These are phyloP conservation scores for Fusarium keratoplasticum DNA, from an alignment of 2,329 filamentous ascomycete species.

Conservation along the genomic window DNA sequence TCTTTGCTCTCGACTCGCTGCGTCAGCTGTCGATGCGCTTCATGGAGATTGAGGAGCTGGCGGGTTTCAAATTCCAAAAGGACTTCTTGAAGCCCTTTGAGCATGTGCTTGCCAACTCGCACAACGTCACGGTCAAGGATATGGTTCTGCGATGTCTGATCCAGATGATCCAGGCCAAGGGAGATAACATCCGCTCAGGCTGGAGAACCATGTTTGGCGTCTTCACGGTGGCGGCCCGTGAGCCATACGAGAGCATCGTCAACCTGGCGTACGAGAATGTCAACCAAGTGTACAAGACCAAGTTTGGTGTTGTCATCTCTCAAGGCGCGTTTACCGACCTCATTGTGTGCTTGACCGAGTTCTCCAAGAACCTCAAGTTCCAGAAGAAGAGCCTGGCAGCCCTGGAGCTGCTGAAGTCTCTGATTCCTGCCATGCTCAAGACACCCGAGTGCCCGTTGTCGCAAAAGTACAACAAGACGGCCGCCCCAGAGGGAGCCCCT, in stretches of 20 bases:
- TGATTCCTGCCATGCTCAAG: constrained; percentile 93
- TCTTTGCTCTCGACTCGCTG: constrained; percentile 95
- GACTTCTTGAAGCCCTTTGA: constrained; percentile 99
- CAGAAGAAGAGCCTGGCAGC: constrained; percentile 98
- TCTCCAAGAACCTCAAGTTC: constrained; percentile 98
- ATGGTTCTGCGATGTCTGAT: constrained; percentile 96
- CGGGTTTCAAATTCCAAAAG: constrained; percentile 99
- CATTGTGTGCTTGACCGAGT: constrained; percentile 95
- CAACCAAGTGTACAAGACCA: constrained; percentile 92
- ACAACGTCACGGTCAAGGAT: constrained; percentile 92
- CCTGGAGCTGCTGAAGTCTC: constrained; percentile 93
- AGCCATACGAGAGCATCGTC: constrained; percentile 94
- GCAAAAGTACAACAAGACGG: constrained; percentile 62
- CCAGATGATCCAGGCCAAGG: constrained; percentile 98
- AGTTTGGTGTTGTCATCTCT: constrained; percentile 94
- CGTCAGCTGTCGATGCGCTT: constrained; percentile 98
- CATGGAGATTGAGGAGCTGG: constrained; percentile 97
- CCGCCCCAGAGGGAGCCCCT: constrained; percentile 57
- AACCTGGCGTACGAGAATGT: constrained; percentile 98
- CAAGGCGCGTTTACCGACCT: constrained; percentile 97
- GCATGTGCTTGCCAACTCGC: constrained; percentile 94
- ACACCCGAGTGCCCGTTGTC: constrained; percentile 95
- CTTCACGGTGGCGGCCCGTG: constrained; percentile 93
- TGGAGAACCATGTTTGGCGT: constrained; percentile 99
- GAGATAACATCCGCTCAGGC: constrained; percentile 95